A percentile compares a stretch with the other conserved stretches of the same genome.
Conservation (phyloP, 352 stramenopile genomes). For the Phytophthora foliorum region DNA sequence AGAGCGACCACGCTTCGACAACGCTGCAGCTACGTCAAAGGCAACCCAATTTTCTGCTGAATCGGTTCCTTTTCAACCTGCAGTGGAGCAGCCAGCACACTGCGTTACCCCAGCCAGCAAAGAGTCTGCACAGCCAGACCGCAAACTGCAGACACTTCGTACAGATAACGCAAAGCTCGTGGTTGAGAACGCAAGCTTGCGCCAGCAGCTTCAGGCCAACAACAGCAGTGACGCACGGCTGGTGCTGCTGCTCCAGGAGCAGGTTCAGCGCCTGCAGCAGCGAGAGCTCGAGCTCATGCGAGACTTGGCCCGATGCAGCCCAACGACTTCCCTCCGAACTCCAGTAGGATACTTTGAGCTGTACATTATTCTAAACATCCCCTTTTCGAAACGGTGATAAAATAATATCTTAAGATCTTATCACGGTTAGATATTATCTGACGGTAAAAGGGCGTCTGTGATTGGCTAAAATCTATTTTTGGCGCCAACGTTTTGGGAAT, state of each 20-base stretch:
- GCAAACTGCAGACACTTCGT: constrained; percentile 1
- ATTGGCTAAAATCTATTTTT: constrained; percentile 16
- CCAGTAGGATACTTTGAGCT: background rate
- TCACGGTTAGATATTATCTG: too few relatives aligned
- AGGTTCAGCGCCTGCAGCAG: constrained; percentile 27
- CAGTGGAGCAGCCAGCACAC: background rate
- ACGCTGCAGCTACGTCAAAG: background rate
- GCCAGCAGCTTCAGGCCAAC: constrained; percentile 1
- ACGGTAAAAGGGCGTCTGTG: too few relatives aligned
- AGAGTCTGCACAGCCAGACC: background rate
- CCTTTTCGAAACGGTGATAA: too few relatives aligned
- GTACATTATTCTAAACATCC: too few relatives aligned
- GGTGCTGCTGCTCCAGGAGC: constrained; percentile 23
- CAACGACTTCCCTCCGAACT: too few relatives aligned
- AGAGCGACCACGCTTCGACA: background rate
- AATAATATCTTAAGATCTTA: too few relatives aligned
- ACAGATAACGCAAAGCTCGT: constrained; percentile 13
- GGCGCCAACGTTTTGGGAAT: background rate
- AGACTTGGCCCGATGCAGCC: constrained; percentile 11
- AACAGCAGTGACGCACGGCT: constrained; percentile 5
- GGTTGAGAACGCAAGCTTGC: constrained; percentile 10
- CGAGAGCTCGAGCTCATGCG: constrained; percentile 25
- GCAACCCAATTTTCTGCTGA: background rate
- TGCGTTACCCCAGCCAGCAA: background rate
- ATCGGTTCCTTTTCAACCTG: background rate